Evolutionary conservation across 129 eudicot genomes (phyloP), one percentile per base, ranked within the genome.

Genomic region (Tagetes patula): DNA sequence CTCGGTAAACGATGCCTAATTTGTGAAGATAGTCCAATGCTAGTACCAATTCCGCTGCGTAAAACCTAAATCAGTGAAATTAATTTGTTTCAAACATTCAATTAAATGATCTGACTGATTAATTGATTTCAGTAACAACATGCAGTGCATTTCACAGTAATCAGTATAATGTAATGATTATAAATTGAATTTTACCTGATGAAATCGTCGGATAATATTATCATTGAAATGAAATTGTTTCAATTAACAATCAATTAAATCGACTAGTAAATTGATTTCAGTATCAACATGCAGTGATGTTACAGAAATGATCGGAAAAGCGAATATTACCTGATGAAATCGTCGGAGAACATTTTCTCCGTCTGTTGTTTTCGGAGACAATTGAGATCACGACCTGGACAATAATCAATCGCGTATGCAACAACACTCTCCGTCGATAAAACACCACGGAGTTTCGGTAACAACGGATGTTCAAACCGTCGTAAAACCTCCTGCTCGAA

Each of bases 321-420:
- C 67, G 39, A 67, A 54, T 8, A 20, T 65, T 77, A 92, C 98
- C 98, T 93, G 85, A 93, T 89, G 14, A 85, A 46, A 42, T 94
- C 98, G 45, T 90, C 93, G 43, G 98, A 90, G 77, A 94, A 94
- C 91, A 90, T 90, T 55, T 88, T 81, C 48, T 94, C 98, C 1
- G 94, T 85, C 73, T 87, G 96, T 48, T 84, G 75, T 32, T 79
- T 86, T 31, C 98, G 69, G 0, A 94, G 71, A 55, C 76, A 79
- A 76, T 83, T 79, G 30, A 94, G 86, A 83, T 94, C 92, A 33
- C 93, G 84, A 0, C 98, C 98, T 0, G 96, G 89, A 71, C 98
- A 94, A 61, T 90, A 94, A 87, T 94, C 96, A 75, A 94, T 94
- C 1, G 96, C 89, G 66, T 87, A 94, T 32, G 96, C 98, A 37